Evolutionary conservation across 495 filamentous ascomycete species (phyloP).

Genomic region (Trichoderma orchidacearum): DNA sequence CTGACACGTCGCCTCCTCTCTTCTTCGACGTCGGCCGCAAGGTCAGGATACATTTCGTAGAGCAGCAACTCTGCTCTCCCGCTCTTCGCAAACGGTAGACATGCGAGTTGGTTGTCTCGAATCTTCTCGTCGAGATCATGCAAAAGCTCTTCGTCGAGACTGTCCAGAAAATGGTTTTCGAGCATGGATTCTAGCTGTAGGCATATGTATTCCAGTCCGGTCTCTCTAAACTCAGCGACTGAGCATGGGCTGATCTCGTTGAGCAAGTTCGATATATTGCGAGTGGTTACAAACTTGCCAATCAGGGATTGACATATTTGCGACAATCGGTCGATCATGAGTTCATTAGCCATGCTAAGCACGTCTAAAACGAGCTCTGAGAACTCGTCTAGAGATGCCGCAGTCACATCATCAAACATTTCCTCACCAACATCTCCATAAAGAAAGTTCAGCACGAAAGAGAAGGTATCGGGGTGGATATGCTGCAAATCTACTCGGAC

Average conservation of each 20-base stretch:
- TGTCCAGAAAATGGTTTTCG: conserved; percentile 71
- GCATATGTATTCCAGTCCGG: conserved; percentile 80
- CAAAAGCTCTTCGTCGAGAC: conserved; percentile 75
- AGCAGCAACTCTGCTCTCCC: conserved; percentile 57
- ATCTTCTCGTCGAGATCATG: conserved; percentile 65
- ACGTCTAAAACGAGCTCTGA: conserved; percentile 85
- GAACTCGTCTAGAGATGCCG: conserved; percentile 63
- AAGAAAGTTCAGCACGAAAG: conserved; percentile 65
- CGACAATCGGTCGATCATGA: conserved; percentile 85
- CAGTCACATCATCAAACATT: conserved; percentile 66
- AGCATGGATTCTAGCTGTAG: conserved; percentile 81
- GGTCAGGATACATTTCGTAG: conserved; percentile 52
- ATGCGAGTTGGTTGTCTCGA: conserved; percentile 64
- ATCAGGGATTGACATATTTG: conserved; percentile 81
- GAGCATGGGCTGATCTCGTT: conserved; percentile 73
- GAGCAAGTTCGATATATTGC: conserved; percentile 74
- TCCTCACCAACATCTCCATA: conserved; percentile 74
- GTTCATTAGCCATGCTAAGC: conserved; percentile 76
- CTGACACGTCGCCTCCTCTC: conserved; percentile 32
- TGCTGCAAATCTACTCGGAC: conserved; percentile 75
- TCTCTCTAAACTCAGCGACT: conserved; percentile 76
- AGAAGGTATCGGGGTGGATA: conserved; percentile 55
- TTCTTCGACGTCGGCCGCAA: conserved; percentile 37
- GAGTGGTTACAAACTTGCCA: conserved; percentile 75
- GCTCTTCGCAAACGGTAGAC: conserved; percentile 60